Conservation (phyloP, 129 eudicot genomes). For the Saussurea involucrata region DNA sequence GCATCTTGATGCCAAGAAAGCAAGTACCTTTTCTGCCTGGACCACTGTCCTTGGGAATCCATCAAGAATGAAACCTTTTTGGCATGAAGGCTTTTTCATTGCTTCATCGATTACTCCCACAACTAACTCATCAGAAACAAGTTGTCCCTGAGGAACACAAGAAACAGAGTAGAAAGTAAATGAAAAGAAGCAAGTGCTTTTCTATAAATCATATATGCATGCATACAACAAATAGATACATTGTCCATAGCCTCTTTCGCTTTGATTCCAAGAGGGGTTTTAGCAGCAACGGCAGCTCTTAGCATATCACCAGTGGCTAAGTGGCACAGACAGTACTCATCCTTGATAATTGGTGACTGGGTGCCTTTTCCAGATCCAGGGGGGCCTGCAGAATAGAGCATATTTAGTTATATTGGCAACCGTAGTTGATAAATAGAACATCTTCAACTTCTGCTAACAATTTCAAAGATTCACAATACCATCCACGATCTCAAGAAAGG, state of each 20-base stretch:
- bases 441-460: neutral
- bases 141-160: constrained; percentile 58
- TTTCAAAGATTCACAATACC: neutral
- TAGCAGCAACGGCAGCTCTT: constrained; percentile 95
- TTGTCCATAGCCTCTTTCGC: constrained; percentile 97
- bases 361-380: constrained; percentile 99
- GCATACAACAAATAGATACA: constrained; percentile 31
- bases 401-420: constrained; percentile 4
- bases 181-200: neutral
- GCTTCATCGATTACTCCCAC: constrained; percentile 94
- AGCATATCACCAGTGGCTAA: constrained; percentile 95
- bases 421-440: neutral
- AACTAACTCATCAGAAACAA: constrained; percentile 95
- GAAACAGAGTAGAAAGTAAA: neutral
- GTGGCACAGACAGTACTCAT: constrained; percentile 91
- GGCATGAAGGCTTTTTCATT: constrained; percentile 89
- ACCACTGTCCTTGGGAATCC: constrained; percentile 93
- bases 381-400: constrained; percentile 58
- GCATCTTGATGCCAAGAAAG: neutral
- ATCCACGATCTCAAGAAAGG: neutral
- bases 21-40: constrained; percentile 75
- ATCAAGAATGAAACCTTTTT: constrained; percentile 95
- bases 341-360: constrained; percentile 89
- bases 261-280: constrained; percentile 88
- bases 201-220: neutral